Evolutionary conservation across 306 rosid genomes (phyloP), one percentile per base, ranked within the genome.

Genomic region (Hylodesmum podocarpum): DNA sequence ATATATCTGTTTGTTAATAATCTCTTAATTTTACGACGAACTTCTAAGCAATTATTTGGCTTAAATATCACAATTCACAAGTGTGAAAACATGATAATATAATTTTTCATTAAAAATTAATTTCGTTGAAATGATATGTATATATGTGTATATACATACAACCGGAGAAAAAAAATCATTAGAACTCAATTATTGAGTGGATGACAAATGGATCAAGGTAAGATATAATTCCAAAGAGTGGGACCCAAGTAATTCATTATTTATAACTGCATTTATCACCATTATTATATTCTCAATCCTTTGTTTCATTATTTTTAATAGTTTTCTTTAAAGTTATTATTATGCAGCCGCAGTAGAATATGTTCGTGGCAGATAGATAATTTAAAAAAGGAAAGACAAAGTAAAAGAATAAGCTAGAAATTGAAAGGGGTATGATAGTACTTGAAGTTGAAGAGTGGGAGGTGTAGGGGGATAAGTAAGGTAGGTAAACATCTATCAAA

Each of bases 401-500:
- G 66, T 39, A 51, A 81, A 58, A 28, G 33, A 70, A 62, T 78
- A 33, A 53, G 73, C 43, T 51, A 68, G 65, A 44, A 55, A 14
- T 8, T 27, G 1, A 58, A 28, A 75, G 28, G 84, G 58, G 66
- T 75, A n/a, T 63, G 18, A 51, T 18, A 49, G 79, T 80, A 76
- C 37, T 71, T 80, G 2, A 64, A 3, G 28, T 44, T 27, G 57
- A 61, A 54, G 81, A 47, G 46, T 59, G 70, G 66, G 21, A 73
- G n/a, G 41, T 65, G 8, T 11, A 28, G 41, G 43, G 8, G 43
- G 47, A 78, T 70, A 78, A 83, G 80, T 40, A 75, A 75, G 84
- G 66, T 84, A 79, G 81, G 84, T 70, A 84, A 70, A 84, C 80
- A 66, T 77, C 68, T 73, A 58, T 66, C 61, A 46, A 73, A 77